Evolutionary conservation across 164 flowering plant species (phyloP).

Genomic region (Liriodendron chinense): DNA sequence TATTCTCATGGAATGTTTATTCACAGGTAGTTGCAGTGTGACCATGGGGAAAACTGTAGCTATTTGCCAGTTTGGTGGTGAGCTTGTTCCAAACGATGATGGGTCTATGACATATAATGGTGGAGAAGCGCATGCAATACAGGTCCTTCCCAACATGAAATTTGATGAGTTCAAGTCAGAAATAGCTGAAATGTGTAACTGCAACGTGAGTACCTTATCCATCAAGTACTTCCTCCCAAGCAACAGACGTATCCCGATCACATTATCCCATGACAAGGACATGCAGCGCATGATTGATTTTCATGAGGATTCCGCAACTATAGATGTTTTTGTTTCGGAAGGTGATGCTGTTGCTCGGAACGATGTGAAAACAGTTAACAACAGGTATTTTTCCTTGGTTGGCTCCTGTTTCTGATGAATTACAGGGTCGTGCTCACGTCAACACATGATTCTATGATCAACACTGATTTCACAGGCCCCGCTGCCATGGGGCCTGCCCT

Average conservation of each 20-base stretch:
- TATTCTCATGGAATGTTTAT: background rate
- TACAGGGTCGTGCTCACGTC: background rate
- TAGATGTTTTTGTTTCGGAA: conserved; percentile 56
- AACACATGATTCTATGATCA: background rate
- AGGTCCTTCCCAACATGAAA: conserved; percentile 44
- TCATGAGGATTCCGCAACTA: conserved; percentile 52
- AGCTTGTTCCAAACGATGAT: conserved; percentile 56
- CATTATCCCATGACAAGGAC: conserved; percentile 57
- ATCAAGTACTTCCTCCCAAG: conserved; percentile 80
- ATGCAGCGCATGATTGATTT: conserved; percentile 67
- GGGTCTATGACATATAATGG: conserved; percentile 62
- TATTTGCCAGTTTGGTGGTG: conserved; percentile 56
- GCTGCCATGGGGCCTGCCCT: background rate
- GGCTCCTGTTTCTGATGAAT: background rate
- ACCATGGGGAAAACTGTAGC: conserved; percentile 1
- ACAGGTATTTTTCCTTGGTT: background rate
- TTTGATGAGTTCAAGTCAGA: conserved; percentile 61
- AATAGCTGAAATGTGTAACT: conserved; percentile 60
- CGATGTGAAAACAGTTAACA: background rate
- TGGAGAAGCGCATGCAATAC: conserved; percentile 79
- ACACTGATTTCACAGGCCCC: background rate
- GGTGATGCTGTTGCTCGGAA: conserved; percentile 34
- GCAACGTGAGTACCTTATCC: conserved; percentile 36
- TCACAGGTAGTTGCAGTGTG: background rate
- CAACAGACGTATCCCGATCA: conserved; percentile 59